Evolutionary conservation across 139 green algal species (phyloP).

Genomic region (Chlorella ohadii): DNA sequence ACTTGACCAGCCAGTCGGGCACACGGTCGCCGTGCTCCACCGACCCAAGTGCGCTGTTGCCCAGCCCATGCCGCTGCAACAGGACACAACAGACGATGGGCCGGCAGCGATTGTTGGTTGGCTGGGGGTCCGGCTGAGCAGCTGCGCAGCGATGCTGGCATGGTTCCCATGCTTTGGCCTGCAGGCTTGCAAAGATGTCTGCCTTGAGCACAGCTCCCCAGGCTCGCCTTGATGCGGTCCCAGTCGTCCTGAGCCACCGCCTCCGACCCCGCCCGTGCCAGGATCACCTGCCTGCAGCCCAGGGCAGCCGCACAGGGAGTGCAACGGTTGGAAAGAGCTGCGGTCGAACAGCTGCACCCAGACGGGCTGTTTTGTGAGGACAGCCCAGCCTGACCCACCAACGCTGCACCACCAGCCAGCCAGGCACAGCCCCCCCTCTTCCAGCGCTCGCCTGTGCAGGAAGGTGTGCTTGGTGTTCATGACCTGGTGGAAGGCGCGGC

Average conservation of each 20-base stretch:
- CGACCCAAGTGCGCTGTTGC: constrained; percentile 55
- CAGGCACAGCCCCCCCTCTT: not conserved
- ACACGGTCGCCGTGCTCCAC: constrained; percentile 34
- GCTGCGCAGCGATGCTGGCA: no score
- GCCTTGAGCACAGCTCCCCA: not conserved
- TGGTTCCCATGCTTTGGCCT: no score
- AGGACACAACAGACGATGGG: not conserved
- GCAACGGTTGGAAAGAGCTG: no score
- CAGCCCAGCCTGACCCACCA: no score
- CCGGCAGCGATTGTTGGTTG: no score
- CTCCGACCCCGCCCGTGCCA: constrained; percentile 52
- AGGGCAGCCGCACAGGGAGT: no score
- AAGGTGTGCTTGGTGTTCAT: constrained; percentile 80
- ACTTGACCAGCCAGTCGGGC: constrained; percentile 88
- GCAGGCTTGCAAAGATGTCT: not conserved
- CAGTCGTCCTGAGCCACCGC: constrained; percentile 46
- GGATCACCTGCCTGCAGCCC: constrained; percentile 61
- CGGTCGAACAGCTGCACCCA: no score
- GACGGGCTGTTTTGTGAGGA: no score
- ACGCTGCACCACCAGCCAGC: no score
- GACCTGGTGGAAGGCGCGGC: constrained; percentile 78
- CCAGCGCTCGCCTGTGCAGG: constrained; percentile 70
- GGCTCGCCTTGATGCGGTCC: constrained; percentile 41
- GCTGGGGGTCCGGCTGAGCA: no score
- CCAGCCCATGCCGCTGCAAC: constrained; percentile 51